Evolutionary conservation across 1,139 yeast species (phyloP), one percentile per base, ranked within the genome.

Genomic region (Debaryomycetaceae sp.): DNA sequence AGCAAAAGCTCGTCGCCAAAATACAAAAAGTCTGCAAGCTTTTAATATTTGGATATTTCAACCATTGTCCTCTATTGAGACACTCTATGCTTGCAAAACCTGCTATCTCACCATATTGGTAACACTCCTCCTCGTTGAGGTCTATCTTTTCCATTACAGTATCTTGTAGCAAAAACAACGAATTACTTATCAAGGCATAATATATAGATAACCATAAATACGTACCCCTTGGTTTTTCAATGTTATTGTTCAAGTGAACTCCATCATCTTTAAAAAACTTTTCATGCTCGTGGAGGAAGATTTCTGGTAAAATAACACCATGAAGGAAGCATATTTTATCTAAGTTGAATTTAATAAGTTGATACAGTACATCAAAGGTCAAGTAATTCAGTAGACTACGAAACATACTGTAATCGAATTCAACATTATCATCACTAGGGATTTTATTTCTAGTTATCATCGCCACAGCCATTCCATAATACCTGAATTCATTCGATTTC

Each of bases 161-260:
- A 3, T 52, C 58, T 39, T 58, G 62, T 5, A 62, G 48, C 33
- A 58, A 55, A 40, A 57, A 59, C n/a, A 61, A 39, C 2, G 66
- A 63, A 36, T 57, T 49, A 39, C 65, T 54, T 39, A 66, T 46
- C 19, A 64, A 36, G 2, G 62, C 59, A 48, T 66, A 66, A 51
- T 61, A 65, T 11, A 55, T 54, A 6, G 65, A 49, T 18, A 60
- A 36, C 58, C 67, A 63, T 3, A 61, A 37, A 45, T 65, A 66
- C 30, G 43, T 42, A n/a, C 43, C 47, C 17, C 43, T 31, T 1
- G 45, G 29, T 17, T 47, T 39, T n/a, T 43, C 44, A 5, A 46
- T 49, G 51, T 5, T 19, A 24, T 8, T 19, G 16, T 33, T 35
- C 17, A 35, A 13, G 16, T 15, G 26, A 9, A 4, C 22, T 36